Conservation (phyloP, 1,284 basidiomycete species). For the Volvariella volvacea region DNA sequence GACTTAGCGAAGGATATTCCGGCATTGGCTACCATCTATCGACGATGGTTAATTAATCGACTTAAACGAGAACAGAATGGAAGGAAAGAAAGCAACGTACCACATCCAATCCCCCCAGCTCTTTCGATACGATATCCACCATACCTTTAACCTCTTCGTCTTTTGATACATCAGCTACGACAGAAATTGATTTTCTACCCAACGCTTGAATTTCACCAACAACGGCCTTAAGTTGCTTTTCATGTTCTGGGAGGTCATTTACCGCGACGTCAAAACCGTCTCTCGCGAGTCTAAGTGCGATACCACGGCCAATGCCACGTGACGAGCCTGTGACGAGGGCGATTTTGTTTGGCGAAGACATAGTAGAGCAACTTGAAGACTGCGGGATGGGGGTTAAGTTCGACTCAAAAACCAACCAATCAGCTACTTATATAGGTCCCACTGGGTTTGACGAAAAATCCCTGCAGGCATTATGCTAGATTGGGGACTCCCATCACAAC, state of each 20-base stretch:
- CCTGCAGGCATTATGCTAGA: too few species aligned
- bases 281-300: constrained; percentile 14
- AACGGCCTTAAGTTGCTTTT: constrained; percentile 10
- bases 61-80: background rate
- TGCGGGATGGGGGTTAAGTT: too few species aligned
- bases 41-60: background rate
- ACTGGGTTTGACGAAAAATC: too few species aligned
- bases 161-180: constrained; percentile 21
- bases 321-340: constrained; percentile 25
- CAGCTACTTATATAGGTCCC: too few species aligned
- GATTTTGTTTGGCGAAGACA: constrained; percentile 8
- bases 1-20: constrained; percentile 10
- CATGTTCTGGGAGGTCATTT: constrained; percentile 12
- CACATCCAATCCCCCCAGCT: constrained; percentile 21
- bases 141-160: constrained; percentile 20
- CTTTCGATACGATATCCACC: constrained; percentile 16
- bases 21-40: constrained; percentile 21
- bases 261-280: constrained; percentile 11
- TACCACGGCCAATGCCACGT: constrained; percentile 21
- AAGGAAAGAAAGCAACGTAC: constrained; percentile 12
- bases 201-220: constrained; percentile 12
- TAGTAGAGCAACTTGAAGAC: too few species aligned
- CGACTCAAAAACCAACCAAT: too few species aligned
- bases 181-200: constrained; percentile 9
- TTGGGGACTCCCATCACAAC: too few species aligned